These are phyloP conservation scores for Malus orientalis DNA, from an alignment of 306 rosid genomes.

Conservation along the genomic window DNA sequence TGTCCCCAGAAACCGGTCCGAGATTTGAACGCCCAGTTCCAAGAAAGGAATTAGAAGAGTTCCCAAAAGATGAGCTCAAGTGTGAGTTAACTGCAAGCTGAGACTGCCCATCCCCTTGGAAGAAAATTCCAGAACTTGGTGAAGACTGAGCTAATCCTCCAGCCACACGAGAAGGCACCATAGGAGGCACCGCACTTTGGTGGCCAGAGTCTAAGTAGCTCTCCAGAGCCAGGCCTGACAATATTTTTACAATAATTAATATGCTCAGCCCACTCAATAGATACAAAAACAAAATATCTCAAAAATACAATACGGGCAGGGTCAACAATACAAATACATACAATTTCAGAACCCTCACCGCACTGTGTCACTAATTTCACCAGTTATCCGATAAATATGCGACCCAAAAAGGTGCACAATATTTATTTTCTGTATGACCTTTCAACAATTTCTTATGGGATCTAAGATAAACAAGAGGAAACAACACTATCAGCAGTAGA, in stretches of 20 bases:
- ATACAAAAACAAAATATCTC: slow-evolving; percentile 16
- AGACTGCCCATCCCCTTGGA: slow-evolving; percentile 89
- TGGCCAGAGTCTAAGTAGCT: slow-evolving; percentile 68
- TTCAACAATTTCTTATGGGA: slow-evolving; percentile 23
- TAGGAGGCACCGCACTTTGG: slow-evolving; percentile 66
- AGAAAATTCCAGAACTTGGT: slow-evolving; percentile 92
- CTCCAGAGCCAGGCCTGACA: slow-evolving; percentile 67
- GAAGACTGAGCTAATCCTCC: slow-evolving; percentile 93
- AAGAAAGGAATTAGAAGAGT: slow-evolving; percentile 64
- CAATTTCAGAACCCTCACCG: slow-evolving; percentile 10
- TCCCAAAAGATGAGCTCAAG: slow-evolving; percentile 77
- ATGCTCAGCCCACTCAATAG: slow-evolving; percentile 25
- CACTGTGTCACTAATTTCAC: slow-evolving; percentile 19
- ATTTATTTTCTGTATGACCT: slow-evolving; percentile 18
- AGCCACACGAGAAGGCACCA: slow-evolving; percentile 89
- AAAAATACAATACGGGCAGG: slow-evolving; percentile 4
- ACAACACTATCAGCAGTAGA: slow-evolving; percentile 22
- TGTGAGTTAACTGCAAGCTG: slow-evolving; percentile 73
- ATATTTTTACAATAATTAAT: slow-evolving; percentile 14
- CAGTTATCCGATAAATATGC: slow-evolving; percentile 4
- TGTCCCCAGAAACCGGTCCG: slow-evolving; percentile 84
- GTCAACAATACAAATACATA: slow-evolving; percentile 3
- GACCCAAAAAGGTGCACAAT: slow-evolving; percentile 23
- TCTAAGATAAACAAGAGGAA: slow-evolving; percentile 29
- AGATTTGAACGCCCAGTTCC: slow-evolving; percentile 75